phyloP scores from a whole-genome alignment of 768 basidiomycete genomes.

The Mycena crocata region DNA sequence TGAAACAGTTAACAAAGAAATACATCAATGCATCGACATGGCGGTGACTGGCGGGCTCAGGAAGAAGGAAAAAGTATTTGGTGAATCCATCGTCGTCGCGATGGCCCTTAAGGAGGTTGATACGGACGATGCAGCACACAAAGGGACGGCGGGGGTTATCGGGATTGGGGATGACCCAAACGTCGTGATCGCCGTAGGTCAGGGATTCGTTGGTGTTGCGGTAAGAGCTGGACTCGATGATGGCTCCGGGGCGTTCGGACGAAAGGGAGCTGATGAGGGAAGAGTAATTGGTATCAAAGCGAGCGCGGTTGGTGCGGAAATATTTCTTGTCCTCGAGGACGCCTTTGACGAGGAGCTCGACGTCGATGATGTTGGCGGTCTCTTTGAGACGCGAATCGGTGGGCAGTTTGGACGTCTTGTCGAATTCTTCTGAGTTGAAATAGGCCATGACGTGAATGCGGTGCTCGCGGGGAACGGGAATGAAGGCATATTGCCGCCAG shows the following conservation, averaged over 20 bases:
- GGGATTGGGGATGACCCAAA: not conserved
- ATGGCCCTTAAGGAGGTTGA: not conserved
- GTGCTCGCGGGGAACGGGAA: not conserved
- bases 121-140: not conserved
- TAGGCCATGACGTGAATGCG: not conserved
- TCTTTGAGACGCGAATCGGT: not conserved
- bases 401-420: conserved; percentile 1
- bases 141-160: not conserved
- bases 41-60: not conserved
- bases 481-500: not conserved
- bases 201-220: not conserved
- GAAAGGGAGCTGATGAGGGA: not conserved
- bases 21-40: not conserved
- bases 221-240: not conserved
- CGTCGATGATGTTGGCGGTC: not conserved
- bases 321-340: not conserved
- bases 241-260: not conserved
- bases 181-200: not conserved
- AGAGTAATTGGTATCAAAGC: not conserved
- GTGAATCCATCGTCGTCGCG: not conserved
- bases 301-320: not conserved
- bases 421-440: not conserved
- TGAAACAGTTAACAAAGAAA: not conserved
- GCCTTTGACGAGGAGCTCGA: not conserved
- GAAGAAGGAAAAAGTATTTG: not conserved